phyloP scores from a whole-genome alignment of 139 green algal genomes.

The Haematococcus lacustris region DNA sequence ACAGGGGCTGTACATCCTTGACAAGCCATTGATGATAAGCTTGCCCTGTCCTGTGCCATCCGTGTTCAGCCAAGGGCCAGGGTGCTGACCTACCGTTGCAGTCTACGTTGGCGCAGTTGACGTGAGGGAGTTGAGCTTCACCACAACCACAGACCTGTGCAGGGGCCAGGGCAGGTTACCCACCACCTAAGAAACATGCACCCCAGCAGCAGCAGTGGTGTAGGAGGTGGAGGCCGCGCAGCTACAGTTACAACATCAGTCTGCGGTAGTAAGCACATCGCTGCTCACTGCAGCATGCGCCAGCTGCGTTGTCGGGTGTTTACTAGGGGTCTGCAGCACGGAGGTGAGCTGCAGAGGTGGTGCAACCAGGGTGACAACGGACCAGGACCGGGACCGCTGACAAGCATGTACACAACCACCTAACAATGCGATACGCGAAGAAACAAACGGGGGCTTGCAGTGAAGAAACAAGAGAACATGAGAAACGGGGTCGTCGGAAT shows the following conservation, averaged over 20 bases:
- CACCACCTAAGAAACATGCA: background rate
- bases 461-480: no score
- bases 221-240: background rate
- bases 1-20: no score
- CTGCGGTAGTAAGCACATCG: background rate
- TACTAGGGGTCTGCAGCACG: background rate
- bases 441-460: no score
- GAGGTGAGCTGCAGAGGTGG: background rate
- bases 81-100: no score
- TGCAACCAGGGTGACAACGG: background rate
- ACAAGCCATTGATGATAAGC: no score
- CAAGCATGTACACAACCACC: no score
- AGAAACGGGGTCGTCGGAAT: no score
- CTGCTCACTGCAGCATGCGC: background rate
- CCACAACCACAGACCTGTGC: slow-evolving; percentile 45
- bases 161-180: background rate
- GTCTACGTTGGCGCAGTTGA: slow-evolving; percentile 91
- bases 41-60: no score
- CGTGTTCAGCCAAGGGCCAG: no score
- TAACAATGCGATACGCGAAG: no score
- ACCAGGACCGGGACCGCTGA: no score
- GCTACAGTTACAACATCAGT: background rate
- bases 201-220: no score
- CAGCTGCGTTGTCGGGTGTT: background rate
- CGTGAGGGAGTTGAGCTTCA: slow-evolving; percentile 68